phyloP scores from a whole-genome alignment of 2,329 filamentous ascomycete genomes.

The Fonsecaea pedrosoi region DNA sequence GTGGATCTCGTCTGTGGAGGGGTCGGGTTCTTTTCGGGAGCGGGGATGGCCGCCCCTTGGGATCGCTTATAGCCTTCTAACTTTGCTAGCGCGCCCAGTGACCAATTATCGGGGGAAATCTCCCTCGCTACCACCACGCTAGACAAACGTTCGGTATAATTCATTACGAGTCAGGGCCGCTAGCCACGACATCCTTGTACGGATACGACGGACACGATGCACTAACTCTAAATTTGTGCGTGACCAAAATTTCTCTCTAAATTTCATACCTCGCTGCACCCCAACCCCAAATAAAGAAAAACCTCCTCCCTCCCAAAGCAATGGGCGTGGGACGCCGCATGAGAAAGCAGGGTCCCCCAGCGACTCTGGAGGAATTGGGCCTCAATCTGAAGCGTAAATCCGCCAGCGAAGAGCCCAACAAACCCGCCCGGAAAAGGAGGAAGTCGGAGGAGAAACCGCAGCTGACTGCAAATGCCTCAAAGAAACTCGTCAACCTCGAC shows the following conservation, averaged over 20 bases:
- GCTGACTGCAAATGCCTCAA: slow-evolving; percentile 48
- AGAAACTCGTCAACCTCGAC: slow-evolving; percentile 50
- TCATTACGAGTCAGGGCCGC: background rate
- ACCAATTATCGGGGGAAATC: background rate
- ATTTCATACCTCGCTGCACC: background rate
- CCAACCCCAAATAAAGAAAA: background rate
- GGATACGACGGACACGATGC: background rate
- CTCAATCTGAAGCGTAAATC: slow-evolving; percentile 82
- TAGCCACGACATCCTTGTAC: background rate
- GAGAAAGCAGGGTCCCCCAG: slow-evolving; percentile 91
- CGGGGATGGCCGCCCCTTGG: slow-evolving; percentile 7
- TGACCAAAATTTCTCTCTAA: slow-evolving; percentile 14
- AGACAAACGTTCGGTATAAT: background rate
- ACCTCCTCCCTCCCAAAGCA: background rate
- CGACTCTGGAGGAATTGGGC: slow-evolving; percentile 75
- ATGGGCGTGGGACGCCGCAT: slow-evolving; percentile 93
- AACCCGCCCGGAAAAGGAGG: slow-evolving; percentile 70
- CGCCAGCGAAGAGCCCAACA: slow-evolving; percentile 67
- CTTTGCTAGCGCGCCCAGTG: background rate
- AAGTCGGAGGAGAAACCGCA: slow-evolving; percentile 54
- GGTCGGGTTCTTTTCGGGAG: slow-evolving; percentile 3
- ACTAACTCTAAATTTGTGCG: background rate
- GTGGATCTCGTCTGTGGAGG: background rate
- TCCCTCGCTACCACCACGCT: background rate
- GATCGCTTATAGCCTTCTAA: background rate